phyloP scores from a whole-genome alignment of 805 yeast species.

The Wickerhamomyces kurtzmanii region DNA sequence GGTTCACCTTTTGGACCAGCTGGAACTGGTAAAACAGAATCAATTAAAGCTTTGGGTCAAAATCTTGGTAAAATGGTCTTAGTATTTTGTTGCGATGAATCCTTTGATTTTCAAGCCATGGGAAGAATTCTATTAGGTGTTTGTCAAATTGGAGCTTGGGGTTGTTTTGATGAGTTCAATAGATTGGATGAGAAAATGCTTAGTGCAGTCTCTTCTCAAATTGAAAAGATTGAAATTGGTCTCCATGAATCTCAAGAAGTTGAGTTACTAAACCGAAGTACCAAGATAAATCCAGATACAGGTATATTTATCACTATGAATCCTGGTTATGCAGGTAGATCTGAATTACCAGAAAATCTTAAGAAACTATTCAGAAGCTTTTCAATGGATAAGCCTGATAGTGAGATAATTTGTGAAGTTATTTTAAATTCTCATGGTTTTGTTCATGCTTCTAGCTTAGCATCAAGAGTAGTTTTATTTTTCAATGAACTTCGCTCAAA shows the following conservation, averaged over 20 bases:
- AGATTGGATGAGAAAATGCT: slow-evolving; percentile 60
- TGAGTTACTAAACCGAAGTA: slow-evolving; percentile 30
- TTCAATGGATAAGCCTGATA: slow-evolving; percentile 68
- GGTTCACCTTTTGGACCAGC: slow-evolving; percentile 95
- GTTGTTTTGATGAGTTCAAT: slow-evolving; percentile 93
- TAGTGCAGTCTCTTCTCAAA: slow-evolving; percentile 78
- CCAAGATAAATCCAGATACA: slow-evolving; percentile 33
- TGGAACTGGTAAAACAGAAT: slow-evolving; percentile 94
- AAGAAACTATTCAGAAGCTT: slow-evolving; percentile 70
- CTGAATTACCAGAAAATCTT: slow-evolving; percentile 76
- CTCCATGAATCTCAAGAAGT: slow-evolving; percentile 20
- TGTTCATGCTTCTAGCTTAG: slow-evolving; percentile 27
- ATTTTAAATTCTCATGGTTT: slow-evolving; percentile 72
- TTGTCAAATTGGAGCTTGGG: slow-evolving; percentile 84
- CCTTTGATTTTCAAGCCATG: slow-evolving; percentile 74
- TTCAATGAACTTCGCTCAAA: slow-evolving; percentile 32
- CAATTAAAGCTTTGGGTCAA: slow-evolving; percentile 76
- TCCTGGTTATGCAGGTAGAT: slow-evolving; percentile 81
- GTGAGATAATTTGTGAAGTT: slow-evolving; percentile 56
- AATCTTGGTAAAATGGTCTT: slow-evolving; percentile 72
- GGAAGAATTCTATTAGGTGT: slow-evolving; percentile 71
- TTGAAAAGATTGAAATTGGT: slow-evolving; percentile 60
- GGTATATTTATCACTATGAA: slow-evolving; percentile 89
- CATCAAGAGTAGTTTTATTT: slow-evolving; percentile 43
- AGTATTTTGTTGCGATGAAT: slow-evolving; percentile 88